These are phyloP conservation scores for Tetrahymena borealis DNA, from an alignment of 73 alveolate genomes.

Conservation along the genomic window DNA sequence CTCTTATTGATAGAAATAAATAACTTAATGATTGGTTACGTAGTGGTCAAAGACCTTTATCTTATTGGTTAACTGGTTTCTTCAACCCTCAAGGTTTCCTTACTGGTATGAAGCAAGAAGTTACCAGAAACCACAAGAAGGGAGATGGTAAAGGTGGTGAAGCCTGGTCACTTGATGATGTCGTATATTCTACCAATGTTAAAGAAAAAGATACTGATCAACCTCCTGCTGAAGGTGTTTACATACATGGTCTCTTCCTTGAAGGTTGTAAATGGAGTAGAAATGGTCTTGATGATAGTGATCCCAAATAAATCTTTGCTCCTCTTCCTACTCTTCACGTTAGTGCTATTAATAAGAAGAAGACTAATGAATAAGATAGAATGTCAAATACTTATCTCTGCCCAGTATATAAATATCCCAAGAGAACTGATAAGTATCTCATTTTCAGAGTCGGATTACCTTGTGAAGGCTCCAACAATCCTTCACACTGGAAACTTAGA, in stretches of 20 bases:
- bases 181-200: constrained; percentile 77
- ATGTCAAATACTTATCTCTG: constrained; percentile 6
- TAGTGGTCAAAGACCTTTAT: constrained; percentile 81
- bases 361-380: constrained; percentile 40
- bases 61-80: constrained; percentile 95
- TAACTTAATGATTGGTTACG: constrained; percentile 94
- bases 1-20: constrained; percentile 91
- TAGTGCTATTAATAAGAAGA: constrained; percentile 57
- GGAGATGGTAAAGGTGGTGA: constrained; percentile 54
- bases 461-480: constrained; percentile 77
- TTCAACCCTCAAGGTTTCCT: constrained; percentile 99
- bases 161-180: constrained; percentile 91
- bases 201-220: constrained; percentile 66
- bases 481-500: constrained; percentile 89
- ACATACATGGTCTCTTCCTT: constrained; percentile 91
- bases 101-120: constrained; percentile 98
- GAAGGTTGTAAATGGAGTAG: constrained; percentile 98
- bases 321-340: constrained; percentile 80
- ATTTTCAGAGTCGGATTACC: constrained; percentile 95
- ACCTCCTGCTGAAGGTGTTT: constrained; percentile 80
- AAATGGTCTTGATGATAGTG: constrained; percentile 89
- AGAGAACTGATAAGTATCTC: constrained; percentile 80
- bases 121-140: constrained; percentile 84
- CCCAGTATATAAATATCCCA: constrained; percentile 26
- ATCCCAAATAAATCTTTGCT: constrained; percentile 77